Base-by-base conservation (phyloP, 1,139 yeast species). In the Pneumocystis oryctolagi region DNA sequence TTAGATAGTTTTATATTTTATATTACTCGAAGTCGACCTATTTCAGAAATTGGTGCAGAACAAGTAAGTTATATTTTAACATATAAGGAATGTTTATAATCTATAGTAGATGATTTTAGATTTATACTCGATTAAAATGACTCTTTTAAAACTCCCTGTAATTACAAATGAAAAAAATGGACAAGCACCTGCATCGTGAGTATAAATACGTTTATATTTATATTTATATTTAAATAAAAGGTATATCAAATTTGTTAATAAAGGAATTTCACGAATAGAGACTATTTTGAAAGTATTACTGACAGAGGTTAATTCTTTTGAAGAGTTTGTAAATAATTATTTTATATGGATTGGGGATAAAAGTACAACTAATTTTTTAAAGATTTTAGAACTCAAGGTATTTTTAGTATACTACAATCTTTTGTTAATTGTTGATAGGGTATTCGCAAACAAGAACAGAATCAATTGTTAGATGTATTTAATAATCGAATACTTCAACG, bases 1-100 rank as follows among this genome's bases (percentile, higher is more conserved):
- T 76, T 84, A 5, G 76, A 74, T 47, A 80, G 84, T n/a, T 84
- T 85, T 67, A 72, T 85, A 62, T 76, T 79, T 59, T 81, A 81
- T 65, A 79, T 89, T 56, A 78, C 81, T 35, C 79, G 79, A 64
- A 84, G 69, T 69, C 81, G 80, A 65, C 95, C 95, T 0, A 79
- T 90, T 47, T 78, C 81, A 5, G 84, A 84, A 30, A 76, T 81
- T 18, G 84, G 85, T 68, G 85, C 94, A 5, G 96, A 90, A 71
- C 97, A 90, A 56, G 64, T 62, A 62, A 18, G 62, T n/a, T 16
- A n/a, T 37, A 32, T 25, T 31, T n/a, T 28, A 16, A 37, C 6
- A 47, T 12, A 20, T 32, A 28, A 34, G 55, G 18, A 39, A 53
- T 59, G 30, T 53, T 58, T 37, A 34, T 16, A n/a, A 35, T 30